Evolutionary conservation across 345 rosid genomes (phyloP), one percentile per base, ranked within the genome.

Genomic region (Triadica sebifera): DNA sequence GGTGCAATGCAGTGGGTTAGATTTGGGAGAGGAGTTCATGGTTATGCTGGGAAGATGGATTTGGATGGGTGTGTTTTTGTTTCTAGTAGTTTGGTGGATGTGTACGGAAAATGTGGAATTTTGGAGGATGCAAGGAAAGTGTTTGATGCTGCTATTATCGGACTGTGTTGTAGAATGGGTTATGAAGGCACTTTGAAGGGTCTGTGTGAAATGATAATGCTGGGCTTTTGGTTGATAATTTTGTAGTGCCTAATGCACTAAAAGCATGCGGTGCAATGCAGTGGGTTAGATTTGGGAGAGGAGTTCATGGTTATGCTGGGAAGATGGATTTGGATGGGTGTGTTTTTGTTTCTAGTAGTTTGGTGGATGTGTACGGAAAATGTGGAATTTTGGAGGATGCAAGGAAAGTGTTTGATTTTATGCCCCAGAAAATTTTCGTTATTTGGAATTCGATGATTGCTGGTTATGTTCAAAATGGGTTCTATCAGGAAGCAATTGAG

Each of bases 341-440:
- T 85, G 93, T 91, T 68, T 93, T 82, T 63, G 93, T 91, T 51
- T 89, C 82, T 5, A 93, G 91, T 76, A 88, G 96, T 75, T 81
- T 92, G 20, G 80, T 86, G 49, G 90, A 86, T 79, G 77, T 88
- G 87, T 89, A 92, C 16, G 91, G 90, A 3, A 92, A 89, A 78
- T 89, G 89, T 41, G 87, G 91, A 66, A 63, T 69, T 79, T 53
- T 89, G 80, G 84, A 81, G 22, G 87, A 88, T 71, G 97, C 97
- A 10, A 83, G 85, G 63, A 84, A 81, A 49, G 79, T 88, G 79
- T 92, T 90, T 51, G 94, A 87, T 77, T 65, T 67, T 62, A 88
- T 86, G 84, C 69, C 71, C 72, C 85, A 82, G 17, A 83, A 84
- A 70, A 92, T 87, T 62, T 82, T 74, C 0, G 83, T 89, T 51